A percentile compares a stretch with the other conserved stretches of the same genome.
phyloP scores from a whole-genome alignment of 176 grass and related monocot genomes.

The Carex myosuroides region DNA sequence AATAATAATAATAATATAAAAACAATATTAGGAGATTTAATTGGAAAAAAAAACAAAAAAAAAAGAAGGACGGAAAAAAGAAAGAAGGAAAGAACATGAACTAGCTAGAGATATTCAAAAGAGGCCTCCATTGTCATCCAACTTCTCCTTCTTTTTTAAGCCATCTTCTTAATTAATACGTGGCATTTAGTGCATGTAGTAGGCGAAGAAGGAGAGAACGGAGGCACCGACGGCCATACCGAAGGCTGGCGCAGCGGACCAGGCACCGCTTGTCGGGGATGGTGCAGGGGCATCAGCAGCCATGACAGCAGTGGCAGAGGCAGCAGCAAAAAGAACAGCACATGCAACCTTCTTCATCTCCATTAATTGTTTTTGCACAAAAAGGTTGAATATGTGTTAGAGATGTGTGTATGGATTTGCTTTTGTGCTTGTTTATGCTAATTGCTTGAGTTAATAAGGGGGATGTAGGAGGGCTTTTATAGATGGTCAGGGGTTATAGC shows the following conservation, averaged over 20 bases:
- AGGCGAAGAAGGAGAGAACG: slow-evolving; percentile 70
- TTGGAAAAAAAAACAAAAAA: not conserved
- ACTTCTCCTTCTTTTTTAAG: not conserved
- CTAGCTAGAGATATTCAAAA: not conserved
- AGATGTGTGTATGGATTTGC: slow-evolving; percentile 21
- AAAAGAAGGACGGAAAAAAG: not conserved
- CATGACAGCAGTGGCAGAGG: slow-evolving; percentile 55
- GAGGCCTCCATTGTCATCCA: not conserved
- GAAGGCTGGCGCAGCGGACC: slow-evolving; percentile 36
- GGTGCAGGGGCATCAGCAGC: slow-evolving; percentile 65
- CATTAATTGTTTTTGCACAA: slow-evolving; percentile 37
- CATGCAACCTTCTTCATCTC: slow-evolving; percentile 98
- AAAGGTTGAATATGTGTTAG: slow-evolving; percentile 30
- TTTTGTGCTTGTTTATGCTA: slow-evolving; percentile 19
- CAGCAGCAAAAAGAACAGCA: slow-evolving; percentile 57
- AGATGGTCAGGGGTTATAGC: slow-evolving; percentile 29
- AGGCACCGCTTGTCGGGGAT: slow-evolving; percentile 43
- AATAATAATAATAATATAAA: not conserved
- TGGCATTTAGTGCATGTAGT: slow-evolving; percentile 51
- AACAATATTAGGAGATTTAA: not conserved
- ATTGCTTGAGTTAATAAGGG: slow-evolving; percentile 33
- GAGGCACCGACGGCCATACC: slow-evolving; percentile 46
- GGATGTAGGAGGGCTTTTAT: slow-evolving; percentile 36
- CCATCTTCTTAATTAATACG: not conserved
- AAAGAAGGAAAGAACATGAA: slow-evolving; percentile 3